phyloP scores from a whole-genome alignment of 176 grass and related monocot genomes.

The Puya raimondii region DNA sequence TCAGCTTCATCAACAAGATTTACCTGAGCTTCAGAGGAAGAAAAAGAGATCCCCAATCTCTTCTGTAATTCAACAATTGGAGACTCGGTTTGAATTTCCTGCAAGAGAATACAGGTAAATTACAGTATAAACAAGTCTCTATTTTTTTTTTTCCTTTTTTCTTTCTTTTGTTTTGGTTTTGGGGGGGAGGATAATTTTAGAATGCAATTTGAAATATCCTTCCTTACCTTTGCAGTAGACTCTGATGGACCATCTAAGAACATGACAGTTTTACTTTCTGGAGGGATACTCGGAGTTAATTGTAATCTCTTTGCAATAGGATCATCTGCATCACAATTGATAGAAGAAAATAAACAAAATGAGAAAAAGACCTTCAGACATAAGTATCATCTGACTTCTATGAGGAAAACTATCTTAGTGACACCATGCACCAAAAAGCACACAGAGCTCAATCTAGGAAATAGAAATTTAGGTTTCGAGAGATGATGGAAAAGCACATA shows the following conservation, averaged over 20 bases:
- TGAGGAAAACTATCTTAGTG: not conserved
- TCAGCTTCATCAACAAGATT: conserved; percentile 61
- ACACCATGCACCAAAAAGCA: not conserved
- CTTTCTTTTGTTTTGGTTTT: not conserved
- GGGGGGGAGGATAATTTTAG: not conserved
- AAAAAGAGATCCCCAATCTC: conserved; percentile 62
- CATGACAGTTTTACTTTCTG: conserved; percentile 32
- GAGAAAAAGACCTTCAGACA: too few relatives aligned
- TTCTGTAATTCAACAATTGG: conserved; percentile 53
- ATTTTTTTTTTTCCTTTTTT: not conserved
- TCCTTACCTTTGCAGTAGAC: conserved; percentile 42
- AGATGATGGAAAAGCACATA: not conserved
- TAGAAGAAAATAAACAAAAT: not conserved
- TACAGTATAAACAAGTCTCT: not conserved
- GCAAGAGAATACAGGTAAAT: not conserved
- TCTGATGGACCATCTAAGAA: conserved; percentile 30
- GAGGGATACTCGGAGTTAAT: conserved; percentile 29
- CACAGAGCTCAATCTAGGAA: not conserved
- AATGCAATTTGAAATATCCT: not conserved
- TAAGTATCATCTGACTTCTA: not conserved
- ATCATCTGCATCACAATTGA: conserved; percentile 54
- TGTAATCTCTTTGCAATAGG: conserved; percentile 64
- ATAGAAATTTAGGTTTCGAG: not conserved
- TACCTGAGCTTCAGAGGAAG: conserved; percentile 39
- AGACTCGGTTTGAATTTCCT: conserved; percentile 20